A percentile compares a stretch with the other conserved stretches of the same genome.
phyloP scores from a whole-genome alignment of 2,329 filamentous ascomycete species.

The Aspergillus melleus region DNA sequence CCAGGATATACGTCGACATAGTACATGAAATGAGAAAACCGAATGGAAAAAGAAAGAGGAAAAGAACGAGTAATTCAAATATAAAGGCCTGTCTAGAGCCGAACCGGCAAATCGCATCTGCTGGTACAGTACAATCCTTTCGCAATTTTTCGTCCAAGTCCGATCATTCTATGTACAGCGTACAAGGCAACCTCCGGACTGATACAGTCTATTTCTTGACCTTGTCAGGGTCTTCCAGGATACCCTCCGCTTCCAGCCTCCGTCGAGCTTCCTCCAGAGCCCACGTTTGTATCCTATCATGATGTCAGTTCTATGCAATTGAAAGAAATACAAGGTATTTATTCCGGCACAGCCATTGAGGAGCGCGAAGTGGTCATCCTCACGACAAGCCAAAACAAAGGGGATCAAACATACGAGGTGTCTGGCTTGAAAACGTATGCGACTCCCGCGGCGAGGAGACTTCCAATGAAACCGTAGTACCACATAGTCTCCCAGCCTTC shows the following conservation, averaged over 20 bases:
- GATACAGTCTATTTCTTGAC: conserved; percentile 52
- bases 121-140: conserved; percentile 31
- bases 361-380: neutral
- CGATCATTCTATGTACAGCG: conserved; percentile 45
- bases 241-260: conserved; percentile 92
- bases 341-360: neutral
- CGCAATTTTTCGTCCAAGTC: conserved; percentile 28
- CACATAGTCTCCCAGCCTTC: conserved; percentile 94
- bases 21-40: conserved; percentile 22
- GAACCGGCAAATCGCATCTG: conserved; percentile 32
- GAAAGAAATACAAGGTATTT: neutral
- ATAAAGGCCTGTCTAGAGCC: conserved; percentile 34
- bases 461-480: conserved; percentile 81
- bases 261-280: conserved; percentile 94
- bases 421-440: conserved; percentile 97
- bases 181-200: conserved; percentile 31
- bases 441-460: conserved; percentile 69
- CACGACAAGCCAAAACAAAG: conserved; percentile 2
- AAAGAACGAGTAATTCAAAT: conserved; percentile 29
- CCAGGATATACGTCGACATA: conserved; percentile 21
- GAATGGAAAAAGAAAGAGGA: conserved; percentile 30
- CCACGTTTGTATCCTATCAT: conserved; percentile 92
- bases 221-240: conserved; percentile 73
- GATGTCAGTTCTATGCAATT: conserved; percentile 19
- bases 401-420: conserved; percentile 75